Percentiles rank a stretch among this genome's conserved stretches.
Evolutionary conservation across 495 filamentous ascomycete species (phyloP).

Genomic region (Cercophora newfieldiana): DNA sequence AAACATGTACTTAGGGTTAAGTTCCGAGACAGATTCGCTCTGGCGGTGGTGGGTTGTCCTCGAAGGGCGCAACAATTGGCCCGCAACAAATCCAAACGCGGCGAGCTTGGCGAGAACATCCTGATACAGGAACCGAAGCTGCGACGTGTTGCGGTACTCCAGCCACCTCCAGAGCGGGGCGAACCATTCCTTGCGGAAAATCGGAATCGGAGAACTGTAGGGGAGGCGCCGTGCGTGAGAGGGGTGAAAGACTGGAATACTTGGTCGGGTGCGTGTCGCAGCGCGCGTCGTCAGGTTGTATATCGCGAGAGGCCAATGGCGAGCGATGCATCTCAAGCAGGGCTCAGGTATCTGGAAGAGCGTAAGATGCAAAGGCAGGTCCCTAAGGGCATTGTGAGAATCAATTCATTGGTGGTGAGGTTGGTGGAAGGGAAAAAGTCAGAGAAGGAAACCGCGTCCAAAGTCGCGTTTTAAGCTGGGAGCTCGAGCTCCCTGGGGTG

Average conservation of each 20-base stretch:
- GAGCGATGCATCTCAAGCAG: slow-evolving; percentile 19
- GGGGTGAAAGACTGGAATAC: slow-evolving; percentile 39
- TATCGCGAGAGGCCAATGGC: slow-evolving; percentile 21
- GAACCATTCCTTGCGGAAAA: slow-evolving; percentile 65
- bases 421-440: slow-evolving; percentile 7
- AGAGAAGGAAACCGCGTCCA: slow-evolving; percentile 17
- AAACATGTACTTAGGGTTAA: slow-evolving; percentile 72
- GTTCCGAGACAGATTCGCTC: slow-evolving; percentile 66
- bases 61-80: slow-evolving; percentile 7
- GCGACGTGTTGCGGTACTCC: slow-evolving; percentile 37
- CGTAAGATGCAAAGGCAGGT: slow-evolving; percentile 11
- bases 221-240: slow-evolving; percentile 61
- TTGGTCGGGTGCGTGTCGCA: slow-evolving; percentile 13
- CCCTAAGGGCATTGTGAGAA: slow-evolving; percentile 26
- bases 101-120: slow-evolving; percentile 35
- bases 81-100: slow-evolving; percentile 34
- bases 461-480: slow-evolving; percentile 8
- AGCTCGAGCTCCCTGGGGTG: not conserved
- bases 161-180: slow-evolving; percentile 39
- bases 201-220: slow-evolving; percentile 64
- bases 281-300: slow-evolving; percentile 12
- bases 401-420: slow-evolving; percentile 16
- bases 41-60: slow-evolving; percentile 32
- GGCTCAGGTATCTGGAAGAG: slow-evolving; percentile 7
- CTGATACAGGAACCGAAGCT: slow-evolving; percentile 43